Base-by-base conservation (phyloP, 2,329 filamentous ascomycete genomes). In the Trematosphaeria pertusa region DNA sequence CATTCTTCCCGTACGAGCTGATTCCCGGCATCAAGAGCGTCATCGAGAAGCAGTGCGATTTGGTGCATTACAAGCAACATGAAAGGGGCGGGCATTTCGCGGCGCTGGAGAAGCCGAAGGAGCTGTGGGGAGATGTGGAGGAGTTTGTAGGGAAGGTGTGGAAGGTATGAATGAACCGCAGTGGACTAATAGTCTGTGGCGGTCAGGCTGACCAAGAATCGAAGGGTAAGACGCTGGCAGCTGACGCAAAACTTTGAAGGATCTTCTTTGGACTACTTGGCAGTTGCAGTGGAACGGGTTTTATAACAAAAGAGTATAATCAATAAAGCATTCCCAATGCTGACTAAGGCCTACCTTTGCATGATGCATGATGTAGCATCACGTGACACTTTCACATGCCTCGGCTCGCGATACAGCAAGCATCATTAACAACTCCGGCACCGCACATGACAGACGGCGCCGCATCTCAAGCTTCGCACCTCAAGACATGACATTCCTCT, bases 21-120 rank as follows among this genome's bases (percentile, higher is more conserved):
- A 44, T 65, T 5, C 72, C 72, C 0, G 66, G 65, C 11, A 69
- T 76, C 19, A 69, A 66, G 48, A 60, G 62, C 43, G 72, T 69
- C 58, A 57, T 73, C 7, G 69, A 67, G 32, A 68, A 65, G 44
- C 65, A 69, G 3, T 69, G 61, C 0, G 69, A 76, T 31, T 45
- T 79, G 15, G 72, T 75, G 3, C 64, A 56, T 10, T 74, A 71
- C 17, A 60, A 45, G 17, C 53, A 67, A 36, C 76, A 78, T 58
- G 65, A 72, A 28, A 54, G 61, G 58, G 81, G 81, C 12, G 81
- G 82, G 0, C 81, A 84, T 63, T 84, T 84, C 54, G 80, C 81
- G 4, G 73, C 74, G 2, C 45, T 81, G 43, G 78, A 81, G 57
- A 54, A 62, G 32, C 78, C 78, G 1, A 58, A 65, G 21, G 64